Conservation (phyloP, 176 grass and related monocot species). For the Neostapfia colusana region DNA sequence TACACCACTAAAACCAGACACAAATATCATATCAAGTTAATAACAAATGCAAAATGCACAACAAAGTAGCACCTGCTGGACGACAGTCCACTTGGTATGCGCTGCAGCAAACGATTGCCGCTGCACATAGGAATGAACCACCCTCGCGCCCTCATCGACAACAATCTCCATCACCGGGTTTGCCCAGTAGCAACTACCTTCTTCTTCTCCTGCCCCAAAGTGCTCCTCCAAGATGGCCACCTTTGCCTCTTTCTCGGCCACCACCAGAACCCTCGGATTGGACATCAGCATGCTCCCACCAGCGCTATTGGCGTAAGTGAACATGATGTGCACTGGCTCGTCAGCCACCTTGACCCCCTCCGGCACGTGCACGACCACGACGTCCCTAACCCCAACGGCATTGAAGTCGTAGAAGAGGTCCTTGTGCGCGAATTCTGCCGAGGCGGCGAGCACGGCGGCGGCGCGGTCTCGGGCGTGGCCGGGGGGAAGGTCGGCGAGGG, state of each 20-base stretch:
- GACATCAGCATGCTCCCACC: constrained; percentile 47
- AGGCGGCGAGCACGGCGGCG: constrained; percentile 38
- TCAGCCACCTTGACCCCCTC: constrained; percentile 40
- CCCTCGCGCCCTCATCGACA: constrained; percentile 57
- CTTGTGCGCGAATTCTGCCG: constrained; percentile 43
- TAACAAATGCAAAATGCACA: background rate
- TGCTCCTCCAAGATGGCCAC: constrained; percentile 64
- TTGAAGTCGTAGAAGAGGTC: constrained; percentile 79
- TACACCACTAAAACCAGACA: background rate
- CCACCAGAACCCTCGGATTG: constrained; percentile 61
- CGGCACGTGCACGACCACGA: constrained; percentile 49
- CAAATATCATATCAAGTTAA: background rate
- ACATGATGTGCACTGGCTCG: constrained; percentile 61
- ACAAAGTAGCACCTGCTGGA: constrained; percentile 52
- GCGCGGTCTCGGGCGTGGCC: constrained; percentile 40
- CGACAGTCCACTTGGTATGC: constrained; percentile 90
- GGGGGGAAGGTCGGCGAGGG: constrained; percentile 38
- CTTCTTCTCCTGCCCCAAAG: constrained; percentile 35
- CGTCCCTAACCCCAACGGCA: constrained; percentile 56
- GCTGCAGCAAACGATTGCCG: constrained; percentile 64
- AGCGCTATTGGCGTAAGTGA: constrained; percentile 27
- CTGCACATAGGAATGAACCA: constrained; percentile 86
- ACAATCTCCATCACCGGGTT: constrained; percentile 83
- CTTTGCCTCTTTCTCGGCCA: constrained; percentile 61
- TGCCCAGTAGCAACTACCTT: constrained; percentile 73